Evolutionary conservation across 2,329 filamentous ascomycete species (phyloP), one percentile per base, ranked within the genome.

Genomic region (Dactylellina leptospora): DNA sequence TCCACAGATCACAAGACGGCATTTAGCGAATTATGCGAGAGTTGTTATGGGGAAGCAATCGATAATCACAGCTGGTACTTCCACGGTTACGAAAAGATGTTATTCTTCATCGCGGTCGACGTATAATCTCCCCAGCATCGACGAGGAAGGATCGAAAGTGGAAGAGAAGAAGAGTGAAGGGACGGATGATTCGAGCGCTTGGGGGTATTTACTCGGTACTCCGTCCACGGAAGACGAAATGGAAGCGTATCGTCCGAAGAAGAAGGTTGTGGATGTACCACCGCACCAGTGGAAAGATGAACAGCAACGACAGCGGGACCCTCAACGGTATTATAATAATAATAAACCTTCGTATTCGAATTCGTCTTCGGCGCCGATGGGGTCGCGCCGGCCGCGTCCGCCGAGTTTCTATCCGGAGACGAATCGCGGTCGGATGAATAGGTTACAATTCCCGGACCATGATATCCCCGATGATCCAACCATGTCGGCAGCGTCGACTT

Each of bases 401-500:
- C 30, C 44, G 22, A 53, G 20, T n/a, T 62, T 53, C 58, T 33
- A 44, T 16, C 28, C 30, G 18, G 11, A 38, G 6, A 20, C 11
- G 20, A 11, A 11, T 23, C 38, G 27, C 13, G 23, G 38, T 22
- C 33, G 54, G 18, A 4, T 30, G 33, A 25, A 25, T 11, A 30
- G 28, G 9, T 13, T 22, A 4, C 38, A 50, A 10, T 68, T 50
- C 27, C 47, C 48, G 10, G 45, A 33, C 8, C 16, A 42, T 4
- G 58, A 44, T 6, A 27, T 71, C 10, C 13, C 45, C 10, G 66
- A 71, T 10, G 66, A 71, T 11, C 40, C 64, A 4, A 38, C 27
- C 10, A 44, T 54, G 28, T 18, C 25, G 3, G 20, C 23, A 8
- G 3, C 18, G 1, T n/a, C n/a, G n/a, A 20, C 16, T 2, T 22